Evolutionary conservation across 805 yeast genomes (phyloP), one percentile per base, ranked within the genome.

Genomic region (Saccharomycopsis babjevae): DNA sequence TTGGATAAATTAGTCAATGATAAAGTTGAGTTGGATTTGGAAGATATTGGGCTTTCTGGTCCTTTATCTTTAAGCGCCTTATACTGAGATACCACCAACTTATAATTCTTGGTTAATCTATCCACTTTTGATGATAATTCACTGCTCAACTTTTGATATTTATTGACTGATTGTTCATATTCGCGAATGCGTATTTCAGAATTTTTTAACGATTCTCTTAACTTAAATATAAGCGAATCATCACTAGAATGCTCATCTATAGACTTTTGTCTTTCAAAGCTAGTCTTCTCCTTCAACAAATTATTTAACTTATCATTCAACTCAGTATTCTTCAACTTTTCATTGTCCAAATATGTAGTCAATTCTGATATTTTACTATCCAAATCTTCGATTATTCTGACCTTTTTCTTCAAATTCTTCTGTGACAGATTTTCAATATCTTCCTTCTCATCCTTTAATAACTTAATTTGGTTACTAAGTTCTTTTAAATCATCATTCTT

Each of bases 81-180:
- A 62, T 81, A 77, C 68, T 86, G 89, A 62, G 77, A 82, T 0
- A 88, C 77, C n/a, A 86, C 67, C 16, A 79, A 67, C 70, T 84
- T 86, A 72, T 85, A 87, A 67, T 84, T 87, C 67, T 85, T 86
- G n/a, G 84, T 80, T 56, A 88, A 68, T 65, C 90, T 77, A 54
- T 86, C 88, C 57, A 85, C 74, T 68, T 88, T 88, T 67, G 83
- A 76, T 34, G 78, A 80, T n/a, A 84, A 72, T 59, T 88, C 94
- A 42, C 85, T 89, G 66, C 85, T 86, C 36, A 84, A 69, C 60
- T 75, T 78, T 71, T 83, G 83, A 66, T 88, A 73, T n/a, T 79
- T 76, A 20, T 68, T 67, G 62, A 84, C 83, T 62, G 81, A 60
- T 22, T 72, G 74, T 64, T 87, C 91, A 56, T 77, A 73, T 40